Percentiles rank a stretch among this genome's conserved stretches.
Evolutionary conservation across 208 protist genomes (phyloP).

Genomic region (Crithidia acanthocephali): DNA sequence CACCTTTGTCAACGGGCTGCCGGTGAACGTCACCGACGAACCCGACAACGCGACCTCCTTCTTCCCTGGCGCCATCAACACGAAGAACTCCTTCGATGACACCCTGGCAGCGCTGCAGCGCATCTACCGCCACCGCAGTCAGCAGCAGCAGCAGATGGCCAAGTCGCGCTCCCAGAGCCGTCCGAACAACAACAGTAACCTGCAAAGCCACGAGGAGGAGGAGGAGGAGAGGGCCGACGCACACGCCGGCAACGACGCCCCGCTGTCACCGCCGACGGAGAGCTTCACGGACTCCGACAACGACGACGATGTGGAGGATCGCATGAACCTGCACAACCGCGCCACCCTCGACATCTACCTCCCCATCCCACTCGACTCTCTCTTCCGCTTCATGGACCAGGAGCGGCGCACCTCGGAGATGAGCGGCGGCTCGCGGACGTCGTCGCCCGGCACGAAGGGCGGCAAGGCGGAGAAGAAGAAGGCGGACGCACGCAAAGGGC

Average conservation of each 20-base stretch:
- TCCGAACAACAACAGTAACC: too few species aligned
- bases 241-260: too few species aligned
- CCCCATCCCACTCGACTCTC: slow-evolving; percentile 49
- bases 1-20: slow-evolving; percentile 54
- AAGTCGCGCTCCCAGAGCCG: slow-evolving; percentile 1
- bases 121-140: slow-evolving; percentile 32
- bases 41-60: slow-evolving; percentile 1
- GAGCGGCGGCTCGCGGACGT: neutral
- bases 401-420: slow-evolving; percentile 39
- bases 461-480: neutral
- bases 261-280: slow-evolving; percentile 4
- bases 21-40: slow-evolving; percentile 28
- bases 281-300: slow-evolving; percentile 38
- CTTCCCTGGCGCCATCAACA: slow-evolving; percentile 5
- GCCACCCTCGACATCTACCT: slow-evolving; percentile 67
- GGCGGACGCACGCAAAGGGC: neutral
- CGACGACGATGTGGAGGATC: slow-evolving; percentile 68
- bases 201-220: neutral
- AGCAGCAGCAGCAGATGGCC: slow-evolving; percentile 26
- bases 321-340: slow-evolving; percentile 70
- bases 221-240: too few species aligned
- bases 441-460: neutral
- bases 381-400: slow-evolving; percentile 75
- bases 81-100: slow-evolving; percentile 55
- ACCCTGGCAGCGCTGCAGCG: slow-evolving; percentile 39